phyloP scores from a whole-genome alignment of 768 basidiomycete genomes.

The Boletus insuetus region DNA sequence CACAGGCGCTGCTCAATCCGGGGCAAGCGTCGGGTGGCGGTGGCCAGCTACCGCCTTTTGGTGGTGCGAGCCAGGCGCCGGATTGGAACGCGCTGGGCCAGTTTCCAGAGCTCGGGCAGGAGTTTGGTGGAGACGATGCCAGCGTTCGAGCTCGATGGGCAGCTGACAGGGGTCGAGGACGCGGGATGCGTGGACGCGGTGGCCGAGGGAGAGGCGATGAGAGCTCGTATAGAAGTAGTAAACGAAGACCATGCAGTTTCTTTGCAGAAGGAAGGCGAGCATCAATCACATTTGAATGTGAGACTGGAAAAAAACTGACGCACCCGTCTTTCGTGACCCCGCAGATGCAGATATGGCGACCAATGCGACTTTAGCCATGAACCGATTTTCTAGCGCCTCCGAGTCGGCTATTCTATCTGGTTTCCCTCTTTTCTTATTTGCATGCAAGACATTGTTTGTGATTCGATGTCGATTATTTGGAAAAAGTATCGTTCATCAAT shows the following conservation, averaged over 20 bases:
- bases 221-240: slow-evolving; percentile 72
- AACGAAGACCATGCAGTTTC: slow-evolving; percentile 88
- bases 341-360: slow-evolving; percentile 88
- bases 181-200: slow-evolving; percentile 56
- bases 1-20: slow-evolving; percentile 33
- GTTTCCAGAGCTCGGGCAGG: slow-evolving; percentile 49
- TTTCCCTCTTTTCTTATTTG: slow-evolving; percentile 9
- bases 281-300: slow-evolving; percentile 40
- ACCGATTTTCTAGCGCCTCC: slow-evolving; percentile 32
- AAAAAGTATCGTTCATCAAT: slow-evolving; percentile 6
- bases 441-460: slow-evolving; percentile 13
- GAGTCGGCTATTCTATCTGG: not conserved
- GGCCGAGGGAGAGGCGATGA: slow-evolving; percentile 56
- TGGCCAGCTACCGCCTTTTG: slow-evolving; percentile 35
- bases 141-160: slow-evolving; percentile 45
- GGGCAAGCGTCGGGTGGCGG: slow-evolving; percentile 27
- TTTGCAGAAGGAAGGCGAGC: slow-evolving; percentile 92
- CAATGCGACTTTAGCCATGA: slow-evolving; percentile 85
- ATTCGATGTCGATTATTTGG: slow-evolving; percentile 9
- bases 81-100: slow-evolving; percentile 39
- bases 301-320: slow-evolving; percentile 35
- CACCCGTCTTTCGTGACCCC: slow-evolving; percentile 39
- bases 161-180: slow-evolving; percentile 47
- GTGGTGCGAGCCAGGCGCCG: slow-evolving; percentile 34
- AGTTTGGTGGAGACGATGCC: slow-evolving; percentile 43